A percentile compares a stretch with the other conserved stretches of the same genome.
These are phyloP conservation scores for Jackrogersella minutella DNA, from an alignment of 495 filamentous ascomycete genomes.

Conservation along the genomic window DNA sequence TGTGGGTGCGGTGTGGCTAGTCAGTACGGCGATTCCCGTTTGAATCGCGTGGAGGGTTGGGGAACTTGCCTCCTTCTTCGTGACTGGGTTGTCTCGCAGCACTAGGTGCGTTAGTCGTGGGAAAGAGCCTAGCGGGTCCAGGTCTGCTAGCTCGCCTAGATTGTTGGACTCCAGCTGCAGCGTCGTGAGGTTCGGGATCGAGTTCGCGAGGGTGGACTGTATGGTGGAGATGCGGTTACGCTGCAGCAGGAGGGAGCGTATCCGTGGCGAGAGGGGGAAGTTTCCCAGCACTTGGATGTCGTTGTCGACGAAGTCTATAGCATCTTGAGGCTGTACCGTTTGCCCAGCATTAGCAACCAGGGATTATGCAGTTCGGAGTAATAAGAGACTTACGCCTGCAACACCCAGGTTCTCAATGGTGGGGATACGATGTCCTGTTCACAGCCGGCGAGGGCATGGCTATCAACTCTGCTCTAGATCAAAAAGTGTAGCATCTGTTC, in stretches of 20 bases:
- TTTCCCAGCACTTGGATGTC: constrained; percentile 88
- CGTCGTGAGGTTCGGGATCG: constrained; percentile 78
- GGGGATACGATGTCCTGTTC: constrained; percentile 96
- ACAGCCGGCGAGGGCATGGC: constrained; percentile 61
- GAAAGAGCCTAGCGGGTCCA: constrained; percentile 82
- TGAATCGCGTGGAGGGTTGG: no score
- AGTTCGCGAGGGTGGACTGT: constrained; percentile 73
- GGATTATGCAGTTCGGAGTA: not conserved
- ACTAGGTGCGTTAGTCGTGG: constrained; percentile 76
- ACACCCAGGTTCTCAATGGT: constrained; percentile 98
- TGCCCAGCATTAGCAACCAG: not conserved
- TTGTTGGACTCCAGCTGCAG: constrained; percentile 82
- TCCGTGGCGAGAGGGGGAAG: constrained; percentile 90
- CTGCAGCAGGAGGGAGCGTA: constrained; percentile 85
- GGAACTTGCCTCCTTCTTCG: constrained; percentile 83
- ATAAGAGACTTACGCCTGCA: constrained; percentile 72
- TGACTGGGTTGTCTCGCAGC: constrained; percentile 86
- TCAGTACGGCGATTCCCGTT: no score
- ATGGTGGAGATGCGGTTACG: constrained; percentile 86
- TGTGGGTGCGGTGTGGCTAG: constrained; percentile 50
- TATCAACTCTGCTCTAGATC: constrained; percentile 81
- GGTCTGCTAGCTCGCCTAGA: constrained; percentile 79
- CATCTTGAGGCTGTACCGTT: constrained; percentile 73
- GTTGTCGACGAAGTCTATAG: constrained; percentile 98
- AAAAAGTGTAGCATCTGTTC: constrained; percentile 94